Base-by-base conservation (phyloP, 1,139 yeast genomes). In the Zhuliangozyma blackwelliae region DNA sequence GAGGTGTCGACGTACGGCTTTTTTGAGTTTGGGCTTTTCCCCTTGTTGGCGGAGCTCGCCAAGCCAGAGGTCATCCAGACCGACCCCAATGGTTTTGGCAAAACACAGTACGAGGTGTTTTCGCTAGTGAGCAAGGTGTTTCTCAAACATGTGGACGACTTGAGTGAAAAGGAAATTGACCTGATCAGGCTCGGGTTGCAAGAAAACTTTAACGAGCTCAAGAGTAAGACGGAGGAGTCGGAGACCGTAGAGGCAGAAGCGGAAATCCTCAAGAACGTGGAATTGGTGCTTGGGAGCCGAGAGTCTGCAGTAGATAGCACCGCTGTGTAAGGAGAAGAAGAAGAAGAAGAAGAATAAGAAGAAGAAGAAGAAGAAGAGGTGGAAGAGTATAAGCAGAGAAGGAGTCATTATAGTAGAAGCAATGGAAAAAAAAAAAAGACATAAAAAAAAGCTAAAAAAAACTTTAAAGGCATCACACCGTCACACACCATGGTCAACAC, bases 1-100 rank as follows among this genome's bases (percentile, higher is more conserved):
- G 39, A 54, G 46, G 60, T 74, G 19, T 68, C 72, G 2, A 68
- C 78, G 0, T 68, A 65, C 29, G 81, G 80, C 5, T 62, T 86
- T 2, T 80, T 89, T 47, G 89, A 83, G 32, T 72, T 72, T 34
- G 92, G 90, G 1, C 66, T 90, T 29, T 75, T 88, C 55, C 92
- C 96, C 9, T 65, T 90, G 30, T 64, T 89, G 34, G 72, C 79
- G 20, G 85, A 81, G 45, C 60, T 85, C 27, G 61, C 82, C 38
- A 81, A 80, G 47, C 78, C 78, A 0, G 89, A 83, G 38, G 85
- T 83, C 1, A 67, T 78, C 41, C 77, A 72, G 39, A 77, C 85
- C 1, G 94, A 84, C 52, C 67, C 71, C 2, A 55, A 57, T 13
- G 90, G 90, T 31, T 85, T 79, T 72, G 63, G 68, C 5, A 69